Base-by-base conservation (phyloP, 2,329 filamentous ascomycete species). In the Curvularia hawaiiensis region DNA sequence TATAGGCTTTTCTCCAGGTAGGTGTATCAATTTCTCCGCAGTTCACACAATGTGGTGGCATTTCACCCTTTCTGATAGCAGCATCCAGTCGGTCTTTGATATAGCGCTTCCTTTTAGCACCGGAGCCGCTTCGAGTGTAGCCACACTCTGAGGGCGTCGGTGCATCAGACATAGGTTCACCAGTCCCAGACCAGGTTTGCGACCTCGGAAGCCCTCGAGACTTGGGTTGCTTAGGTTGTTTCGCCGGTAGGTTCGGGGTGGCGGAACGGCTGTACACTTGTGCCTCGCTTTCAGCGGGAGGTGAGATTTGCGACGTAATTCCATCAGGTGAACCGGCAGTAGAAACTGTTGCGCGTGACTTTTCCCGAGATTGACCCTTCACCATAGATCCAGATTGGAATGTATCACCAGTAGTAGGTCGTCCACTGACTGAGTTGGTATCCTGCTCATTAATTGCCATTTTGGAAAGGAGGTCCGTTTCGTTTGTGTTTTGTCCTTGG, bases 11-110 rank as follows among this genome's bases (percentile, higher is more conserved):
- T 59, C 95, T 88, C 95, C 95, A 99, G 0, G 94, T 97, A 0
- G 94, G 91, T 0, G 95, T 99, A 68, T 98, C 91, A 56, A 99
- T 96, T 7, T 92, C 90, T 6, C 95, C 95, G 68, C 95, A 99
- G 68, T 98, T 97, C 62, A 86, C 86, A 75, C 95, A 99, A 70
- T 89, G 98, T 1, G 90, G 89, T 0, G 95, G 95, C 82, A 93
- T 89, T 63, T 92, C 85, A 5, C 95, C 95, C 53, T 87, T 86
- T n/a, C 83, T 83, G 52, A 98, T 88, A 22, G 84, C 82, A 54
- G 79, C 75, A 41, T 85, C 79, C 22, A 88, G 73, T 49, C 81
- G 81, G 24, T 83, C 80, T 62, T 84, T 80, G 48, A 88, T 85
- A 54, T 83, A 79, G 62, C 90, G 90, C 75, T 79, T 89, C 83